Evolutionary conservation across 176 grass and related monocot species (phyloP).

Genomic region (Pontederia crassipes): DNA sequence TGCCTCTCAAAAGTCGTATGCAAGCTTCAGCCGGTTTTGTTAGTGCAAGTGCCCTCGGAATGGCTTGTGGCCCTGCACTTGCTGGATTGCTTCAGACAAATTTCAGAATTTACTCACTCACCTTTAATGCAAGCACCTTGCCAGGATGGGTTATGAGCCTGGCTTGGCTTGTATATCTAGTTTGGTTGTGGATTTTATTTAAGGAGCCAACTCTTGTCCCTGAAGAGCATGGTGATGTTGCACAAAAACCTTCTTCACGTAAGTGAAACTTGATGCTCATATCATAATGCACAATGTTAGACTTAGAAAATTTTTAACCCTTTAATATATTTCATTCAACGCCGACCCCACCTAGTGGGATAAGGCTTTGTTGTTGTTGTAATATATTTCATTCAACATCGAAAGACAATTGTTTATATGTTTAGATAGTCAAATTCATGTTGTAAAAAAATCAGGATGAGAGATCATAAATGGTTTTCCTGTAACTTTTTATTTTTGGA

Average conservation of each 20-base stretch:
- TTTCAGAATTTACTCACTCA: slow-evolving; percentile 52
- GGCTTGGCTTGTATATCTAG: slow-evolving; percentile 54
- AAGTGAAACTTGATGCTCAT: slow-evolving; percentile 9
- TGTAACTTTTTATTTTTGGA: too few relatives aligned
- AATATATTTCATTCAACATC: too few relatives aligned
- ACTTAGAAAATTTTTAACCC: too few relatives aligned
- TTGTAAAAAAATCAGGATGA: too few relatives aligned
- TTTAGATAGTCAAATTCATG: too few relatives aligned
- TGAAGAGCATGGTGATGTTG: slow-evolving; percentile 20
- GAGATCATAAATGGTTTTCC: too few relatives aligned
- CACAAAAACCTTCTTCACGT: slow-evolving; percentile 37
- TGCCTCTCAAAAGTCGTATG: slow-evolving; percentile 69
- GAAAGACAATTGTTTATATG: too few relatives aligned
- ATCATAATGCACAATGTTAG: too few relatives aligned
- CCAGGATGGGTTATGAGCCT: slow-evolving; percentile 82
- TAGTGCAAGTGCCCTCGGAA: slow-evolving; percentile 85
- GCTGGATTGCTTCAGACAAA: slow-evolving; percentile 65
- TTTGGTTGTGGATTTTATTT: slow-evolving; percentile 76
- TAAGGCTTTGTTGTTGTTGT: too few relatives aligned
- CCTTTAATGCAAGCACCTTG: slow-evolving; percentile 72
- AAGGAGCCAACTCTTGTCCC: slow-evolving; percentile 44
- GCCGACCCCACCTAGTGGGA: too few relatives aligned
- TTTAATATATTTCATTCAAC: too few relatives aligned
- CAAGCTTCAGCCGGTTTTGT: slow-evolving; percentile 86
- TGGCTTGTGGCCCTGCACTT: slow-evolving; percentile 78